Evolutionary conservation across 192 early-diverging fungal genomes (phyloP), one percentile per base, ranked within the genome.

Genomic region (Funneliformis geosporum): DNA sequence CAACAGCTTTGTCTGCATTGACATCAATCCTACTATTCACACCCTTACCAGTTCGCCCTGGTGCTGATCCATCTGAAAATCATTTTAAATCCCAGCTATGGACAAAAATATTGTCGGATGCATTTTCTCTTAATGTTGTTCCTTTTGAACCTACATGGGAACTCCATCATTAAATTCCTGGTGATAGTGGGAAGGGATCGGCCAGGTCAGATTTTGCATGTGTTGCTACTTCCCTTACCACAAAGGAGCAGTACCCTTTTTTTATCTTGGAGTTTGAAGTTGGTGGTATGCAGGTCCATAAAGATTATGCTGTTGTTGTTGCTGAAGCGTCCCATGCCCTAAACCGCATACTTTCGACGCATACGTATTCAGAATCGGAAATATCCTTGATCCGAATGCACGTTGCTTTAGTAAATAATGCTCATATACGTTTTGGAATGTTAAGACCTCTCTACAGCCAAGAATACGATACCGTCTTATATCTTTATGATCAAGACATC

Each of bases 261-360:
- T 72, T 72, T 72, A 50, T 72, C 8, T 72, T 50, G 23, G 43
- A 72, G 43, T 47, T 72, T 72, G 70, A 72, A 72, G 70, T 72
- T 72, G 70, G 42, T 72, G 43, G 44, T 47, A 7, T 72, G 10
- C 10, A 21, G 21, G 43, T 72, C 43, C 70, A 72, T 50, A 72
- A 72, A 72, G 70, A 72, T 72, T 47, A 27, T 72, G 70, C n/a
- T 18, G 70, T 72, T 11, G 46, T 72, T 27, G 0, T 72, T 43
- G 70, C 70, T 43, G n/a, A 72, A 42, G 23, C 70, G 23, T 5
- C 43, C 16, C 27, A 27, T 44, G 33, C 40, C 6, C n/a, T 72
- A 50, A 72, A 40, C 18, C 70, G 43, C 1, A 72, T 50, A 47
- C 43, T 50, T 72, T 72, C 43, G 27, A 50, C 44, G 47, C 4